Conservation (phyloP, 306 rosid genomes). For the Inga laurina region DNA sequence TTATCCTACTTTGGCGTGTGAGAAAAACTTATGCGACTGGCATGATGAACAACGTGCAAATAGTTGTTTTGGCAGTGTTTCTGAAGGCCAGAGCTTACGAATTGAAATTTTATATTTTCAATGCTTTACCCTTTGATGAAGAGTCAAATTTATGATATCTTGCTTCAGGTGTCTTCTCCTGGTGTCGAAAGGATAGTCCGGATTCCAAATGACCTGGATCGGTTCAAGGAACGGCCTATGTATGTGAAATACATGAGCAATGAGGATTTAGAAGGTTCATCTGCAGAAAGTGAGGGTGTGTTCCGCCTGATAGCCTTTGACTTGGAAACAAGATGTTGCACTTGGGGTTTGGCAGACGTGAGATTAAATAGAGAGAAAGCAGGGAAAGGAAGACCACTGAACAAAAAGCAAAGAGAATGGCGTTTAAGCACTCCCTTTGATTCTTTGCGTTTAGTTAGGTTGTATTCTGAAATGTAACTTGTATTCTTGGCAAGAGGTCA, state of each 20-base stretch:
- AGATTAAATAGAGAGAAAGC: conserved; percentile 79
- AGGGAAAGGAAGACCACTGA: conserved; percentile 94
- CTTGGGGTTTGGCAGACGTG: conserved; percentile 88
- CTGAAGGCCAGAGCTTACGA: conserved; percentile 8
- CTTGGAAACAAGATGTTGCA: conserved; percentile 71
- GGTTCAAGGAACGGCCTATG: conserved; percentile 83
- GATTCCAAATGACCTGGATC: conserved; percentile 78
- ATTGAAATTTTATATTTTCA: not conserved
- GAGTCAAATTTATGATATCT: not conserved
- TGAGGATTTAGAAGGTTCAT: conserved; percentile 41
- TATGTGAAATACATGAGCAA: conserved; percentile 64
- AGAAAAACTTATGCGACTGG: conserved; percentile 15
- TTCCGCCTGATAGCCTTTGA: conserved; percentile 79
- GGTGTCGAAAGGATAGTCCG: conserved; percentile 87
- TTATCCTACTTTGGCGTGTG: conserved; percentile 2
- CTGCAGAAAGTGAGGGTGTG: conserved; percentile 74
- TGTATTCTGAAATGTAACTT: conserved; percentile 64
- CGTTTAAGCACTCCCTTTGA: conserved; percentile 72
- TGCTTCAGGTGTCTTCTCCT: conserved; percentile 90
- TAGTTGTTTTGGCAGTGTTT: not conserved
- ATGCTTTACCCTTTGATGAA: conserved; percentile 1
- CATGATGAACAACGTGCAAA: conserved; percentile 16
- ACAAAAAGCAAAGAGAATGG: conserved; percentile 88
- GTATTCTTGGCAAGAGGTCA: not conserved
- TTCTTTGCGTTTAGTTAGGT: conserved; percentile 69